These are phyloP conservation scores for Mollisia scopiformis DNA, from an alignment of 2,329 filamentous ascomycete species.

Conservation along the genomic window DNA sequence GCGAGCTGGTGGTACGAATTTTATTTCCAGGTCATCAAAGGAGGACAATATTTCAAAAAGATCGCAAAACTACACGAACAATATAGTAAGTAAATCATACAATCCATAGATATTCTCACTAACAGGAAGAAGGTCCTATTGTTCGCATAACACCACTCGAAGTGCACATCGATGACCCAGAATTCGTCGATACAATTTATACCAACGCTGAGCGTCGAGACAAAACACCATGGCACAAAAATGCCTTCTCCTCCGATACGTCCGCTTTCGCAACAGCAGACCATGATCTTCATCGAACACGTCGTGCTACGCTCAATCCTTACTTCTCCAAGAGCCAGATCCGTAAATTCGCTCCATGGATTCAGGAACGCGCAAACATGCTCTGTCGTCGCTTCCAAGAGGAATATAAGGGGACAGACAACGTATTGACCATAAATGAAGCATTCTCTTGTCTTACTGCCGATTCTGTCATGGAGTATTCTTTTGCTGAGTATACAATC, in stretches of 20 bases:
- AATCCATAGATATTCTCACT: slow-evolving; percentile 31
- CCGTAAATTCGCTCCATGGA: not conserved
- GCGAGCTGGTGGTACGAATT: slow-evolving; percentile 25
- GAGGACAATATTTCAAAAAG: slow-evolving; percentile 13
- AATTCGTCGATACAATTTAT: slow-evolving; percentile 5
- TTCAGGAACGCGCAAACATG: not conserved
- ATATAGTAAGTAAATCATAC: slow-evolving; percentile 27
- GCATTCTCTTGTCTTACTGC: not conserved
- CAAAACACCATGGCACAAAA: not conserved
- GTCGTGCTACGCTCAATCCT: not conserved
- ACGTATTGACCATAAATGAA: not conserved
- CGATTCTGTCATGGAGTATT: slow-evolving; percentile 4
- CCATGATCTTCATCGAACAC: not conserved
- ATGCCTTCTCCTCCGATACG: not conserved
- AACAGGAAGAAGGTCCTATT: not conserved
- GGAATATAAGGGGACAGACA: not conserved
- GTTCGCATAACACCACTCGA: slow-evolving; percentile 1
- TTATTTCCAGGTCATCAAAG: slow-evolving; percentile 26
- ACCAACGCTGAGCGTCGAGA: not conserved
- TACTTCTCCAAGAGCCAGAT: not conserved
- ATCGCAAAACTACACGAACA: slow-evolving; percentile 10
- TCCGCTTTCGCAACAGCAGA: not conserved
- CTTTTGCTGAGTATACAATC: slow-evolving; percentile 3
- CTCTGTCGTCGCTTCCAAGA: not conserved
- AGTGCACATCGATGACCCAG: slow-evolving; percentile 2